A percentile compares a stretch with the other conserved stretches of the same genome.
These are phyloP conservation scores for Talaromyces trachyspermus DNA, from an alignment of 495 filamentous ascomycete genomes.

Conservation along the genomic window DNA sequence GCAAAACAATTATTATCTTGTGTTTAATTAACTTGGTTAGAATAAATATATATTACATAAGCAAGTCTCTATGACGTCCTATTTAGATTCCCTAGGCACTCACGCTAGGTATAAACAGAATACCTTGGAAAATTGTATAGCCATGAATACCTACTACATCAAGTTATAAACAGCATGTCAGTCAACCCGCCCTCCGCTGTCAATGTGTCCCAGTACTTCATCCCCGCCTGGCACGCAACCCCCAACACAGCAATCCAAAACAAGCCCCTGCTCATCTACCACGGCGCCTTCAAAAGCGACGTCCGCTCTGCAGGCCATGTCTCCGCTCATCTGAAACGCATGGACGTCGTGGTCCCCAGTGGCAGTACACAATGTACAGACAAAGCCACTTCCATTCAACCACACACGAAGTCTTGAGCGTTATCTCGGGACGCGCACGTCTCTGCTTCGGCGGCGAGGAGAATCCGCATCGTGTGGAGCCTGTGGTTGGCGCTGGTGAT, in stretches of 20 bases:
- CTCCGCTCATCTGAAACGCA: conserved; percentile 40
- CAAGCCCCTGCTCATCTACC: conserved; percentile 57
- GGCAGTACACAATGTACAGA: conserved; percentile 61
- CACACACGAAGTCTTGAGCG: conserved; percentile 57
- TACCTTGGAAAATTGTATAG: background rate
- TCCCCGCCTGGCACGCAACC: conserved; percentile 47
- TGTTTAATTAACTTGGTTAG: too few species aligned
- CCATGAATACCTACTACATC: conserved; percentile 4
- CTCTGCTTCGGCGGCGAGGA: conserved; percentile 62
- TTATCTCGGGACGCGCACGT: conserved; percentile 48
- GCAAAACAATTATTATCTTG: too few species aligned
- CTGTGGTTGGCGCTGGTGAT: conserved; percentile 50
- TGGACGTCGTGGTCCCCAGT: conserved; percentile 52
- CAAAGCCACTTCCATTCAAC: conserved; percentile 60
- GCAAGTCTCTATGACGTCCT: too few species aligned
- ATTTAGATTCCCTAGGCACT: too few species aligned
- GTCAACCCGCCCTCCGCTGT: conserved; percentile 42
- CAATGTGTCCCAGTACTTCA: conserved; percentile 48
- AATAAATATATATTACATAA: too few species aligned
- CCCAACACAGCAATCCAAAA: conserved; percentile 60
- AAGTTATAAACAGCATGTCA: conserved; percentile 14
- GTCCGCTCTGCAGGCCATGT: conserved; percentile 40
- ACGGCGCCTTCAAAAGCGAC: conserved; percentile 39
- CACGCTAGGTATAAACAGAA: background rate
- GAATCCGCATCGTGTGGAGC: conserved; percentile 51